Evolutionary conservation across 257 asterid species (phyloP), one percentile per base, ranked within the genome.

Genomic region (Solanum pimpinellifolium): DNA sequence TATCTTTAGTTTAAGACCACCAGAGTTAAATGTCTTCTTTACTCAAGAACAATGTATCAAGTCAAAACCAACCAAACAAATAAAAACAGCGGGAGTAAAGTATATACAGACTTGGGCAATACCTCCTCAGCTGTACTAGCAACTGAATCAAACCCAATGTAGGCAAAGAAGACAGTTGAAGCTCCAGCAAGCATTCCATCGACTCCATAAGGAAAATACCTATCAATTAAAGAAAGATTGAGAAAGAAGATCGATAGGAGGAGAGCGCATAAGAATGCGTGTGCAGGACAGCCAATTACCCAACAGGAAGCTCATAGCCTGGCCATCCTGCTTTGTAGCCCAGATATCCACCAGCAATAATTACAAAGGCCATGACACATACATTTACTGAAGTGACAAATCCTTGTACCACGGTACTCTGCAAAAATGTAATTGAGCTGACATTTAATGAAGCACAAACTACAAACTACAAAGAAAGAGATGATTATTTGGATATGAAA

Each of bases 61-160:
- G 31, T 65, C 72, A 65, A 65, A 65, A 65, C 72, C 72, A 65
- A 11, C 29, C 33, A 65, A n/a, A 0, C 15, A 65, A 65, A 65
- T 65, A 11, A 65, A 65, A 65, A 65, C 27, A 21, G 6, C 3
- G 0, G 1, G 68, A 60, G 68, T 60, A 60, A 56, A 68, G 76
- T 41, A 29, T 85, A 85, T 85, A 46, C 41, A 78, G 41, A 78
- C 84, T 44, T 15, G 31, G 49, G 4, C 18, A 35, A 76, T 90
- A 94, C 99, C 98, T 97, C 99, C 92, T 97, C 99, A 21, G 99
- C 98, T 86, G 99, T 94, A 91, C 99, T 97, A 88, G 99, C 99
- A 84, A 97, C 99, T 62, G 98, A 92, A 91, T 97, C 99, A 87
- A 97, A 97, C 68, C 99, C 99, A 86, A 96, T 92, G 88, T 84